Conservation (phyloP, 1,139 yeast genomes). For the Pneumocystis oryctolagi region DNA sequence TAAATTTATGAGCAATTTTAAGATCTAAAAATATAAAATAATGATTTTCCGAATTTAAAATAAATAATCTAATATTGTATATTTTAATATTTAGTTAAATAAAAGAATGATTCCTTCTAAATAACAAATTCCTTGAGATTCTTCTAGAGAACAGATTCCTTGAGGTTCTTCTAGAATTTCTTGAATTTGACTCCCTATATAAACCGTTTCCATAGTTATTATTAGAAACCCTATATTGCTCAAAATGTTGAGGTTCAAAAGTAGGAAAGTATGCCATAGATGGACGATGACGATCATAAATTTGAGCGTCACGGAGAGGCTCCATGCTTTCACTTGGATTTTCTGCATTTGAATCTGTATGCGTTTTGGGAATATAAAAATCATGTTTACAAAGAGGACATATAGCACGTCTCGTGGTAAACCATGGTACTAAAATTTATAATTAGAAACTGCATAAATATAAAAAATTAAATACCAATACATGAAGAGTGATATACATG, state of each 20-base stretch:
- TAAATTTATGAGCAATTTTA: background rate
- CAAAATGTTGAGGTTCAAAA: background rate
- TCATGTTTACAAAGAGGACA: slow-evolving; percentile 69
- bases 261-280: background rate
- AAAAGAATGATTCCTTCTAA: background rate
- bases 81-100: background rate
- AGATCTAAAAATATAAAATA: background rate
- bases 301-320: background rate
- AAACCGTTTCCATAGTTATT: background rate
- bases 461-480: slow-evolving; percentile 30
- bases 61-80: background rate
- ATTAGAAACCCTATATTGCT: background rate
- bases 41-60: background rate
- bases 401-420: slow-evolving; percentile 57
- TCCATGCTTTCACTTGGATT: background rate
- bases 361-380: slow-evolving; percentile 20
- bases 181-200: background rate
- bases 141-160: background rate
- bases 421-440: slow-evolving; percentile 42
- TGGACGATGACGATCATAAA: background rate
- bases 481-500: slow-evolving; percentile 73
- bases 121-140: background rate
- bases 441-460: background rate
- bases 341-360: background rate
- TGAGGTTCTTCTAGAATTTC: background rate